Evolutionary conservation across 345 rosid genomes (phyloP), one percentile per base, ranked within the genome.

Genomic region (Linum tenue): DNA sequence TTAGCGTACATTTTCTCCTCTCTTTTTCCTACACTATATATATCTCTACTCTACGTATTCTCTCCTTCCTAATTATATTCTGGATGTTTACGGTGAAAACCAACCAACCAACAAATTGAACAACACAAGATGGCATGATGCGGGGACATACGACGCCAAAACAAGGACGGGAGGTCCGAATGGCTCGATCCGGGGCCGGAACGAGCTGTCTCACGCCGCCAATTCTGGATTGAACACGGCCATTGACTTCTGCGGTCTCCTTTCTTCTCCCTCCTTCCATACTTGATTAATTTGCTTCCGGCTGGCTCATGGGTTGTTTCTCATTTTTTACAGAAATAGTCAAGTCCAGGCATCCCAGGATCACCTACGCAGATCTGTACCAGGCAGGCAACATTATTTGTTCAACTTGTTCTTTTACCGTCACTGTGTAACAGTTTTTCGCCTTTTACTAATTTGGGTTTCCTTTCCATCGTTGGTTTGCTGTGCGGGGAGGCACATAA

Each of bases 131-230:
- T 91, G 92, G 92, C 96, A 88, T 62, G 91, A 92, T 41, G 98
- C 98, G 5, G 97, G 98, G 66, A 92, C 97, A 15, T 89, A 89
- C 62, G 94, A 89, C 74, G 86, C 87, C 1, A 81, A 74, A 44
- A 84, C 85, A 6, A 85, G 76, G 75, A 89, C 86, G 0, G 97
- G 98, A 67, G 98, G 98, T n/a, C 84, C 97, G 43, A 62, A 92
- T 72, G 98, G 97, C 38, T 89, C 98, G 1, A 86, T 87, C 35
- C 76, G 96, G 78, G 73, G 66, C 39, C 74, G 79, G 68, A 55
- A 71, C 4, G 97, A 89, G 80, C 75, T 77, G 39, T 59, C 61
- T 9, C 90, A 86, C 31, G 5, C 53, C 0, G 76, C 83, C 7
- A 91, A 91, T 72, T 77, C 55, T 11, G 97, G 97, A 39, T 64